A percentile compares a stretch with the other conserved stretches of the same genome.
Conservation (phyloP, 2,329 filamentous ascomycete genomes). For the Paraconiothyrium sp. region DNA sequence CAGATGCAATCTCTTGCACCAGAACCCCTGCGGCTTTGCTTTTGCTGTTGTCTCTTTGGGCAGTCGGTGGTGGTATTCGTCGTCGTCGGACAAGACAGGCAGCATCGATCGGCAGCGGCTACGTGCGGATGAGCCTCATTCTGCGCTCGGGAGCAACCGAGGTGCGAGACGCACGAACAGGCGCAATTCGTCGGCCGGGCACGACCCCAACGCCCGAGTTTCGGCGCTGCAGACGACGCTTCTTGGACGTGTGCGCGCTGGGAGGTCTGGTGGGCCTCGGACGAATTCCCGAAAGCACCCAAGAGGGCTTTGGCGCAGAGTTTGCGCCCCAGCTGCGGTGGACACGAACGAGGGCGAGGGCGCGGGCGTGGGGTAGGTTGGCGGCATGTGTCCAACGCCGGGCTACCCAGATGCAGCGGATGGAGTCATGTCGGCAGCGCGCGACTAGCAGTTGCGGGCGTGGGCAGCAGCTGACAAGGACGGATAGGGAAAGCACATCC, state of each 20-base stretch:
- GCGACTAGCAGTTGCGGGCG: not conserved
- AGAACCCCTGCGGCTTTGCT: not conserved
- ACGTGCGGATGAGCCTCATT: not conserved
- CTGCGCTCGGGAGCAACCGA: slow-evolving; percentile 10
- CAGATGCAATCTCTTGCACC: not conserved
- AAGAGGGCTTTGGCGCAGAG: not conserved
- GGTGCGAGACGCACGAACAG: not conserved
- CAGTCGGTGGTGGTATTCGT: not conserved
- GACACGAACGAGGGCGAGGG: not conserved
- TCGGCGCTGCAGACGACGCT: too few species aligned
- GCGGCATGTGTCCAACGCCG: not conserved
- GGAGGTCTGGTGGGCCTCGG: not conserved
- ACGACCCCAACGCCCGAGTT: not conserved
- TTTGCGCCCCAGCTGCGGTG: slow-evolving; percentile 3
- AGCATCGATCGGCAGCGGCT: not conserved
- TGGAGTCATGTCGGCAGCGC: not conserved
- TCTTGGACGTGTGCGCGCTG: not conserved
- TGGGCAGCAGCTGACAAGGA: slow-evolving; percentile 16
- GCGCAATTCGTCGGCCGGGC: not conserved
- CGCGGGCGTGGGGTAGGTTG: slow-evolving; percentile 13
- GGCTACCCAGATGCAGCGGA: slow-evolving; percentile 1
- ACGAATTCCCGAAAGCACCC: not conserved
- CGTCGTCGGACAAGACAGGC: not conserved
- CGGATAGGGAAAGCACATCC: not conserved
- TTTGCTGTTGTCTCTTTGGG: not conserved